These are phyloP conservation scores for Trichoderma koningii DNA, from an alignment of 2,329 filamentous ascomycete genomes.

Conservation along the genomic window DNA sequence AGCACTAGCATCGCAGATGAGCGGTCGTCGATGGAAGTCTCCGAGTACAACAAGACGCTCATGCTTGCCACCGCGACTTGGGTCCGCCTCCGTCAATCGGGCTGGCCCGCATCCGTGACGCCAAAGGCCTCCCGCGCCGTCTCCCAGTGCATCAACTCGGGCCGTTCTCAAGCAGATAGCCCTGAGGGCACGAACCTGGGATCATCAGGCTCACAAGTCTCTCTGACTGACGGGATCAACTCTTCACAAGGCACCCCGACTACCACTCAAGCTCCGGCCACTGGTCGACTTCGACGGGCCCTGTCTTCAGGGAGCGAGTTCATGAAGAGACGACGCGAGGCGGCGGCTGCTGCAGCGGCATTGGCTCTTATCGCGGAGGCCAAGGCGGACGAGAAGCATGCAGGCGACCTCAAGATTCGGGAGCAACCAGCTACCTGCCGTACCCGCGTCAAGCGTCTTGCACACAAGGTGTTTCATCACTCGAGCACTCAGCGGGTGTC, in stretches of 20 bases:
- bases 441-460: constrained; percentile 35
- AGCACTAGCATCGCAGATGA: constrained; percentile 35
- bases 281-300: constrained; percentile 29
- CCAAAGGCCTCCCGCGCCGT: constrained; percentile 36
- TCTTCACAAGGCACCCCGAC: background rate
- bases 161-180: constrained; percentile 29
- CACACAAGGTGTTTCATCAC: constrained; percentile 37
- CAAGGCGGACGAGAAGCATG: constrained; percentile 10
- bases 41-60: constrained; percentile 40
- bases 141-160: constrained; percentile 30
- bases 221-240: background rate
- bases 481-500: constrained; percentile 20
- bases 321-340: constrained; percentile 32
- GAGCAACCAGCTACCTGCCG: constrained; percentile 33
- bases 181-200: constrained; percentile 16
- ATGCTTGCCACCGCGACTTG: constrained; percentile 46
- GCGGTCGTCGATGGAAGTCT: constrained; percentile 37
- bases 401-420: constrained; percentile 25
- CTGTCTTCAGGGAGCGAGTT: constrained; percentile 35
- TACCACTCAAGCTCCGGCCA: background rate
- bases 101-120: constrained; percentile 40
- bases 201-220: background rate
- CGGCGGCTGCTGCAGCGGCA: background rate
- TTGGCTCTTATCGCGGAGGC: background rate
- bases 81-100: constrained; percentile 42